Evolutionary conservation across 768 basidiomycete species (phyloP).

Genomic region (Crucibulum laeve): DNA sequence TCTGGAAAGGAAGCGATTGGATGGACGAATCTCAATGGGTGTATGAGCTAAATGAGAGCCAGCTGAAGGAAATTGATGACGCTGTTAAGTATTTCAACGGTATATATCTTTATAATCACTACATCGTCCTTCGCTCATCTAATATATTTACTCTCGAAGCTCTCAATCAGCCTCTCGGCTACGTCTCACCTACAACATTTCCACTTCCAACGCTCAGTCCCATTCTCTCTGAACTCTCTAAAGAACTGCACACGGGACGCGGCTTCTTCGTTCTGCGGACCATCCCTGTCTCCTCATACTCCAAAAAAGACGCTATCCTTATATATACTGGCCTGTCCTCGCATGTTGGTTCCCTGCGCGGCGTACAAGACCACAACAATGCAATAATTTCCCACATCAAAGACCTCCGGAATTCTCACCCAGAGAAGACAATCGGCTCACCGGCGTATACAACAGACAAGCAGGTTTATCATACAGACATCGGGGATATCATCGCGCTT

Average conservation of each 20-base stretch:
- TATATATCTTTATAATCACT: too few species aligned
- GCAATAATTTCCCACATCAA: conserved; percentile 19
- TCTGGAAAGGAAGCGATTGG: conserved; percentile 42
- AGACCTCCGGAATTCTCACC: conserved; percentile 13
- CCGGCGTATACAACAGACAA: conserved; percentile 21
- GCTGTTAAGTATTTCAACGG: conserved; percentile 29
- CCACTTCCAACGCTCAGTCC: conserved; percentile 18
- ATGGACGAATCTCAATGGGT: conserved; percentile 35
- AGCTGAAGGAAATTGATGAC: conserved; percentile 31
- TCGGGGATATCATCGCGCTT: conserved; percentile 41
- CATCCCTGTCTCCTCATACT: conserved; percentile 16
- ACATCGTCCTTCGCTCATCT: too few species aligned
- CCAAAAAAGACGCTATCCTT: conserved; percentile 15
- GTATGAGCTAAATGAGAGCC: conserved; percentile 22
- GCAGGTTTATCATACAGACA: conserved; percentile 29
- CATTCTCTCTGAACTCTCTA: conserved; percentile 11
- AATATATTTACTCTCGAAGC: too few species aligned
- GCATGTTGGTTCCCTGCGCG: conserved; percentile 15
- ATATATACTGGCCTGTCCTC: conserved; percentile 20
- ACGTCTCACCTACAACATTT: conserved; percentile 9
- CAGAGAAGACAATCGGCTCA: conserved; percentile 12
- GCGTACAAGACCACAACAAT: conserved; percentile 14
- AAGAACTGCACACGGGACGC: conserved; percentile 16
- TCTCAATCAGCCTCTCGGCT: not conserved
- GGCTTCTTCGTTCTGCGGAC: conserved; percentile 21